A percentile compares a stretch with the other conserved stretches of the same genome.
phyloP scores from a whole-genome alignment of 306 rosid species.

The Casuarina glauca region DNA sequence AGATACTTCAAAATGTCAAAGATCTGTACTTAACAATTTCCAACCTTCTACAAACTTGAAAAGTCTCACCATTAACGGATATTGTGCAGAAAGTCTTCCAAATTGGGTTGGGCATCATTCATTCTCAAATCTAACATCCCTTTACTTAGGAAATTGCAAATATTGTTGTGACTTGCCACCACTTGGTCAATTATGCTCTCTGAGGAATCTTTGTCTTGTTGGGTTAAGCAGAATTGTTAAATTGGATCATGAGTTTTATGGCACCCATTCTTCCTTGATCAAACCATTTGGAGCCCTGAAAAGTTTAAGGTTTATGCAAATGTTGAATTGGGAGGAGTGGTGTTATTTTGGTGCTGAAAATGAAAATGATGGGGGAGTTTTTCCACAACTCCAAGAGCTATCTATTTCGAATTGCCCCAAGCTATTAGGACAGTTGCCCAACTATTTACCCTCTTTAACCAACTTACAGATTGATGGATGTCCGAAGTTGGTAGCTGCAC shows the following conservation, averaged over 20 bases:
- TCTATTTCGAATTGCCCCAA: neutral
- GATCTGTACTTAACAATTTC: slow-evolving; percentile 25
- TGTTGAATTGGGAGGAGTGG: slow-evolving; percentile 13
- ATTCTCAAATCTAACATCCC: slow-evolving; percentile 7
- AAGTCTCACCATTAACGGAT: neutral
- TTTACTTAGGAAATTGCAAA: neutral
- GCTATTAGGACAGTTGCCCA: neutral
- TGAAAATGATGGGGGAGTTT: neutral
- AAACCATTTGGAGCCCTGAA: neutral
- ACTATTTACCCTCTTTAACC: neutral
- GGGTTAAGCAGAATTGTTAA: neutral
- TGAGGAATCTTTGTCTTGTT: slow-evolving; percentile 20
- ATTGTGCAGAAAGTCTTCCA: slow-evolving; percentile 18
- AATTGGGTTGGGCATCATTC: slow-evolving; percentile 29
- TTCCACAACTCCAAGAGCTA: slow-evolving; percentile 5
- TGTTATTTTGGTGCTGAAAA: neutral
- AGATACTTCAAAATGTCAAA: neutral
- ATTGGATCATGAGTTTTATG: slow-evolving; percentile 9
- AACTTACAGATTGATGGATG: neutral
- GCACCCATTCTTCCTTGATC: neutral
- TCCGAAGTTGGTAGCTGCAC: neutral
- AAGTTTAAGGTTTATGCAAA: neutral
- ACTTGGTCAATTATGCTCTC: neutral
- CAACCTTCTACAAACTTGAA: slow-evolving; percentile 21
- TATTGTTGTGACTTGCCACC: slow-evolving; percentile 8